Evolutionary conservation across 83 land plant species (phyloP), one percentile per base, ranked within the genome.

Genomic region (Picea mariana): DNA sequence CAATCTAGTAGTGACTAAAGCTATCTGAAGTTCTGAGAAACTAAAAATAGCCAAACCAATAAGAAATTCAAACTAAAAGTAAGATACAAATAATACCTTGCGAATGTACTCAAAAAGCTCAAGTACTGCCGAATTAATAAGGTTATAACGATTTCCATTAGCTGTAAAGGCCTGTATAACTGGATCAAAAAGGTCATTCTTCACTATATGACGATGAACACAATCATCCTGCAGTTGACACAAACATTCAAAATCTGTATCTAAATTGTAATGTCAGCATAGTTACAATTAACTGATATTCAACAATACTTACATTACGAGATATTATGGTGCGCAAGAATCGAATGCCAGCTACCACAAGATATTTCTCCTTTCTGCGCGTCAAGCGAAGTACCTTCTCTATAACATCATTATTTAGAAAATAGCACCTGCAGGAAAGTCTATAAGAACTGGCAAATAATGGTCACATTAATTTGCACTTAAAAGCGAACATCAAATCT

Each of bases 261-360:
- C 67, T 64, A 20, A 58, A 58, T 58, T 58, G 60, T 58, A 58
- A 58, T 58, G 60, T 58, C 60, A 3, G 15, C 60, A 58, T 15
- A 58, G 13, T 13, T 58, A 58, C 60, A 58, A 58, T 58, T 58
- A 58, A 58, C 60, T 58, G 60, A 58, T 21, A n/a, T 9, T 64
- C 24, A 23, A 64, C 9, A 64, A 34, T 5, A 85, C 89, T 88
- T 81, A 94, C 99, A 88, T 89, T 93, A 21, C 94, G 90, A 11
- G 96, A 88, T 34, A 96, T 88, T 85, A 94, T 87, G 6, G 99
- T 88, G 21, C 99, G 91, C 42, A 95, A 65, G 80, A 96, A 94
- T 26, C 98, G 90, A 81, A 96, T 93, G 67, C 97, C 97, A 72
- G 99, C 99, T 78, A 93, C 96, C 66, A 91, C 99, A 20, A 94